Evolutionary conservation across 805 yeast genomes (phyloP).

Genomic region (Candida endomychidarum): DNA sequence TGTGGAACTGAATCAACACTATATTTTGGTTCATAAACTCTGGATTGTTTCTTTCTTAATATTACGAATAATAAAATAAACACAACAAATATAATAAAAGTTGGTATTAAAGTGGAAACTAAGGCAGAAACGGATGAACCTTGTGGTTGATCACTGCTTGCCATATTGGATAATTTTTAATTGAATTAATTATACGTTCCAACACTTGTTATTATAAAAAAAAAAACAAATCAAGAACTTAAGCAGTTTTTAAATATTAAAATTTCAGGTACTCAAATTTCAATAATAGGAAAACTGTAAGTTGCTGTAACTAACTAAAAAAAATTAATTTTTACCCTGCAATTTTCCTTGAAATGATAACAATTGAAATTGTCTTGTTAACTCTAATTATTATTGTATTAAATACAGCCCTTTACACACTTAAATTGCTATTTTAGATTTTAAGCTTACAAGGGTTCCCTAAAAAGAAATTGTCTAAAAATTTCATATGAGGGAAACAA

Average conservation of each 20-base stretch:
- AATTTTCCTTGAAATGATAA: background rate
- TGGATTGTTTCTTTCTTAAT: slow-evolving; percentile 41
- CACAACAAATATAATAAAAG: slow-evolving; percentile 40
- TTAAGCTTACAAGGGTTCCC: slow-evolving; percentile 1
- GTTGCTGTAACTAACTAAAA: slow-evolving; percentile 2
- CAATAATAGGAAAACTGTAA: slow-evolving; percentile 4
- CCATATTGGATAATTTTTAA: slow-evolving; percentile 1
- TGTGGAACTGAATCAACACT: slow-evolving; percentile 46
- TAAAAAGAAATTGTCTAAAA: slow-evolving; percentile 3
- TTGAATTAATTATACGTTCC: background rate
- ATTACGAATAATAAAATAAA: slow-evolving; percentile 40
- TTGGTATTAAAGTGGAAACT: slow-evolving; percentile 48
- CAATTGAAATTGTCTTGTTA: slow-evolving; percentile 1
- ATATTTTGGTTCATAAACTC: slow-evolving; percentile 56
- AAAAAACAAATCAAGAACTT: slow-evolving; percentile 5
- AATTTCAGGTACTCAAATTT: slow-evolving; percentile 6
- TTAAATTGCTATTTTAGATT: slow-evolving; percentile 5
- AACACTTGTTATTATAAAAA: background rate
- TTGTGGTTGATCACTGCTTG: background rate
- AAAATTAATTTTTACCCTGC: background rate
- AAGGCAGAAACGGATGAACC: slow-evolving; percentile 44
- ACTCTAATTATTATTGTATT: background rate
- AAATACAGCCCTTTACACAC: slow-evolving; percentile 3
- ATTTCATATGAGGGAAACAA: slow-evolving; percentile 3
- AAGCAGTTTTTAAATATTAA: slow-evolving; percentile 3